phyloP scores from a whole-genome alignment of 2,329 filamentous ascomycete species.

The Thermoascus crustaceus region DNA sequence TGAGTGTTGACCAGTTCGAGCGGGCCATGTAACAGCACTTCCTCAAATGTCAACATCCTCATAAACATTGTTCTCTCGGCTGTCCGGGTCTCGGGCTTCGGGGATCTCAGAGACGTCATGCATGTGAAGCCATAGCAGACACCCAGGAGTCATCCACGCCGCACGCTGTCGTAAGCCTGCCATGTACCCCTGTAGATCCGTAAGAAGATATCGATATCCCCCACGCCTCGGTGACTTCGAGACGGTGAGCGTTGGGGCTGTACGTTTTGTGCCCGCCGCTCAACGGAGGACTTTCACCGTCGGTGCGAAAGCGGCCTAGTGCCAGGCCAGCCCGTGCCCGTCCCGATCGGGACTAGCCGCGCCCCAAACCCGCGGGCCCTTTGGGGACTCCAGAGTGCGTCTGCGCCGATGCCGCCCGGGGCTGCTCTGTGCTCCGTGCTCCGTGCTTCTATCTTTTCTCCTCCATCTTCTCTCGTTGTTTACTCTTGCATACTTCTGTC shows the following conservation, averaged over 20 bases:
- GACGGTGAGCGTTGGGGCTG: not conserved
- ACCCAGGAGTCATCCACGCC: no score
- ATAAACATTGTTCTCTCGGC: no score
- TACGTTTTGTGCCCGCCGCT: slow-evolving; percentile 7
- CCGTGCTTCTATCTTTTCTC: not conserved
- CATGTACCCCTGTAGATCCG: no score
- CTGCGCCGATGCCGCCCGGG: not conserved
- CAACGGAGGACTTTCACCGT: slow-evolving; percentile 13
- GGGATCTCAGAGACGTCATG: no score
- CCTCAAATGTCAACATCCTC: no score
- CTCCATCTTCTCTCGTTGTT: not conserved
- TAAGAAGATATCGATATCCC: slow-evolving; percentile 7
- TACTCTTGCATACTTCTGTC: not conserved
- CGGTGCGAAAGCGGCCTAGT: slow-evolving; percentile 9
- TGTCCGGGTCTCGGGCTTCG: no score
- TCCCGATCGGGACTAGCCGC: not conserved
- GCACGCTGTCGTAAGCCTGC: no score
- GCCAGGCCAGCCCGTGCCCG: no score
- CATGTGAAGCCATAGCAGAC: no score
- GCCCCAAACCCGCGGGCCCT: not conserved
- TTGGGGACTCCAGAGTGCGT: not conserved
- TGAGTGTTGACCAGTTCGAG: slow-evolving; percentile 31
- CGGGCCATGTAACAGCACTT: slow-evolving; percentile 32
- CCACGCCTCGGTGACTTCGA: slow-evolving; percentile 15
- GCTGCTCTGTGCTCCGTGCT: not conserved